Base-by-base conservation (phyloP, 2,329 filamentous ascomycete species). In the Xylaria sp. region DNA sequence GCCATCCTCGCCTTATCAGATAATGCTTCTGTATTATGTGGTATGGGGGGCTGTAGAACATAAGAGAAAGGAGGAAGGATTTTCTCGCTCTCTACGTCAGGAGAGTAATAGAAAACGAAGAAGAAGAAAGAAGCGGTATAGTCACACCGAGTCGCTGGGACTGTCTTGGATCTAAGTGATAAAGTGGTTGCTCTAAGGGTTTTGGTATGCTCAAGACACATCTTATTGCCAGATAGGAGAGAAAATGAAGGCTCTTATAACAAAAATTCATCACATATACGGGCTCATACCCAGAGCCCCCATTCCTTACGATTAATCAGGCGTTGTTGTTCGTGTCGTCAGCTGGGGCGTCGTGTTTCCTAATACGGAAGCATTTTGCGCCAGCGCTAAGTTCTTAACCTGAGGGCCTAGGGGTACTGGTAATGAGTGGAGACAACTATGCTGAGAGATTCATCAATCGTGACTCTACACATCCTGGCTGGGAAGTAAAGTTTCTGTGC, bases 351-450 rank as follows among this genome's bases (percentile, higher is more conserved):
- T 31, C 11, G 0, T n/a, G 28, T 46, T 68, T 46, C 66, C 66
- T 10, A 40, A 68, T 58, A 9, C 6, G 66, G 66, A 68, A 64
- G 57, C 61, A 68, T 46, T 68, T 58, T 42, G 66, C 66, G 66
- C 66, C 33, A 23, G 54, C 44, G 26, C n/a, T 60, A 67, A 40
- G 26, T 31, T 31, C 48, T 20, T 28, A 28, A 28, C 28, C 28
- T 15, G 23, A 49, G 26, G 46, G 51, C 3, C 31, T 28, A 23
- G 23, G 23, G 28, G 15, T 53, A 6, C 33, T 26, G 4, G 49
- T 11, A n/a, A 28, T 11, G 20, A 17, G 51, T 38, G 31, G 31
- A 56, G 51, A 38, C 10, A 20, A 13, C 31, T 15, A 33, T 33
- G 6, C 49, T 20, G 6, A 31, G 48, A 31, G 17, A 26, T 31